These are phyloP conservation scores for Microdochium bolleyi DNA, from an alignment of 2,329 filamentous ascomycete species.

Conservation along the genomic window DNA sequence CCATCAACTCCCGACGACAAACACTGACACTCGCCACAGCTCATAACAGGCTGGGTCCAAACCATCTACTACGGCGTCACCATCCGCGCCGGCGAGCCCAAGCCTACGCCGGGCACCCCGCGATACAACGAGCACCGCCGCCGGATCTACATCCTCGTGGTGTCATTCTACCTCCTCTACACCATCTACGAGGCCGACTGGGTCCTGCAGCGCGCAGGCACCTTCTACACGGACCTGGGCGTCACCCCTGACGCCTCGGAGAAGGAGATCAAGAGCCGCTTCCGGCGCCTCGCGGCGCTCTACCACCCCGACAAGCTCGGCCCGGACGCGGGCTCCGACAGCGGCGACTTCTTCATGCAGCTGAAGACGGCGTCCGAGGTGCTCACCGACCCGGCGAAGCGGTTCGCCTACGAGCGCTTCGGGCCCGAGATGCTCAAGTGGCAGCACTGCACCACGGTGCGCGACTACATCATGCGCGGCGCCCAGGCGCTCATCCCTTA, in stretches of 20 bases:
- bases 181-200: conserved; percentile 89
- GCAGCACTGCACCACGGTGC: conserved; percentile 57
- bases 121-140: conserved; percentile 68
- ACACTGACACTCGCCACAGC: conserved; percentile 34
- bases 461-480: conserved; percentile 66
- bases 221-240: conserved; percentile 74
- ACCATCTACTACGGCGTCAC: conserved; percentile 78
- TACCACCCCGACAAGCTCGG: conserved; percentile 80
- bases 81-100: conserved; percentile 81
- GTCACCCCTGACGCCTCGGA: conserved; percentile 64
- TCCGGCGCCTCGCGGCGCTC: conserved; percentile 64
- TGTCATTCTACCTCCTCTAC: conserved; percentile 78
- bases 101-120: conserved; percentile 61
- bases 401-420: conserved; percentile 87
- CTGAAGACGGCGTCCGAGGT: conserved; percentile 80
- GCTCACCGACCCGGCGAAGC: conserved; percentile 64
- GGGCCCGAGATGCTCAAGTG: conserved; percentile 64
- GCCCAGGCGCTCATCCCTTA: conserved; percentile 49
- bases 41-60: conserved; percentile 72
- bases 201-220: conserved; percentile 60
- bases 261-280: conserved; percentile 72
- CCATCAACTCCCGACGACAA: conserved; percentile 2
- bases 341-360: conserved; percentile 59
- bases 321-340: conserved; percentile 23
- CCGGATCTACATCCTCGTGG: conserved; percentile 75